phyloP scores from a whole-genome alignment of 202 grass and related monocot genomes.

The Alloteropsis angusta region DNA sequence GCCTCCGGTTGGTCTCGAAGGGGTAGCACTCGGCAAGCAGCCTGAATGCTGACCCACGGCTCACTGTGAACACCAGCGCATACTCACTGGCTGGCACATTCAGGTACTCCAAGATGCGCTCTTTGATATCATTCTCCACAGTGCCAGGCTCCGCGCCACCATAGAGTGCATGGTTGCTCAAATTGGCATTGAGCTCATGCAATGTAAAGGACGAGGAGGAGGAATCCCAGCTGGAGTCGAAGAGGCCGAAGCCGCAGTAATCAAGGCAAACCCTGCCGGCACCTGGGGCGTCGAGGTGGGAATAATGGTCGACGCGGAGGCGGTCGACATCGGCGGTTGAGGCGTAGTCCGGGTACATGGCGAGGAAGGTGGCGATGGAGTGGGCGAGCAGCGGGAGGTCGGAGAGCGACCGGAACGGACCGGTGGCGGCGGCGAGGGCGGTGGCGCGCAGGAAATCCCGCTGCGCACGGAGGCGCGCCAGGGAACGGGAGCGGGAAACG shows the following conservation, averaged over 20 bases:
- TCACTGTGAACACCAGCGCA: constrained; percentile 80
- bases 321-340: constrained; percentile 65
- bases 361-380: constrained; percentile 74
- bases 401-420: constrained; percentile 52
- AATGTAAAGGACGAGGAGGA: constrained; percentile 59
- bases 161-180: constrained; percentile 90
- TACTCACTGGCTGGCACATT: constrained; percentile 93
- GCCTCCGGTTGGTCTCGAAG: constrained; percentile 79
- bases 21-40: constrained; percentile 87
- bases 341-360: constrained; percentile 88
- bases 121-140: constrained; percentile 80
- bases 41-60: constrained; percentile 85
- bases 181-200: constrained; percentile 87
- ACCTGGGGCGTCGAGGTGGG: constrained; percentile 52
- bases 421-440: constrained; percentile 49
- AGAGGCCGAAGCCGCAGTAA: constrained; percentile 96
- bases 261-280: constrained; percentile 79
- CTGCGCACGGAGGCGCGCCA: constrained; percentile 87
- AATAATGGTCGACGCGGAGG: constrained; percentile 72
- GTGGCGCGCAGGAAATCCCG: constrained; percentile 90
- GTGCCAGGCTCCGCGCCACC: constrained; percentile 63
- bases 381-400: constrained; percentile 56
- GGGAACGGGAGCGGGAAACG: constrained; percentile 75
- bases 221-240: constrained; percentile 75
- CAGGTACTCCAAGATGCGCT: constrained; percentile 85